phyloP scores from a whole-genome alignment of 257 asterid species.

The Nicotiana otophora region DNA sequence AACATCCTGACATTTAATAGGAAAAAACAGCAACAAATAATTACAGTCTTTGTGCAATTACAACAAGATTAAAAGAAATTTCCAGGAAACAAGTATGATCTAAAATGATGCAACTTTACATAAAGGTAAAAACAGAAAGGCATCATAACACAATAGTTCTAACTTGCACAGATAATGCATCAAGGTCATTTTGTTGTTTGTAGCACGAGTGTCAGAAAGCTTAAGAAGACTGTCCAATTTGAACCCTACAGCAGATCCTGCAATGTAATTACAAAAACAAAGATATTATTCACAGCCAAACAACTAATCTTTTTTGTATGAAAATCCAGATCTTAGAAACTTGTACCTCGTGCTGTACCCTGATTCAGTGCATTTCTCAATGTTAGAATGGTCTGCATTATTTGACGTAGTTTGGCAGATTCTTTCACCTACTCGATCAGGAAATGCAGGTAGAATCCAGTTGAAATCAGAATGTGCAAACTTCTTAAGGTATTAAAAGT shows the following conservation, averaged over 20 bases:
- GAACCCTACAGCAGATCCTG: constrained; percentile 98
- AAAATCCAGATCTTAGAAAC: constrained; percentile 9
- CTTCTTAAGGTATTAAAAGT: constrained; percentile 12
- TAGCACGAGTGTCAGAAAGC: constrained; percentile 97
- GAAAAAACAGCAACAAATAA: too few species aligned
- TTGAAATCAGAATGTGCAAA: constrained; percentile 14
- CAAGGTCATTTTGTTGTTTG: constrained; percentile 92
- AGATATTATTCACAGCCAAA: constrained; percentile 10
- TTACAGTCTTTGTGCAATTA: too few species aligned
- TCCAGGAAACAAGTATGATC: too few species aligned
- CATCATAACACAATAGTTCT: constrained; percentile 15
- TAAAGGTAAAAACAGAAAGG: constrained; percentile 7
- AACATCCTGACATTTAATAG: too few species aligned
- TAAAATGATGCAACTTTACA: neutral
- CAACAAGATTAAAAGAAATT: too few species aligned
- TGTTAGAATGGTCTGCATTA: constrained; percentile 95
- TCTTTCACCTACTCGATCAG: constrained; percentile 66
- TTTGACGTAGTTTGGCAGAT: constrained; percentile 74
- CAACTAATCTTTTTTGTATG: neutral
- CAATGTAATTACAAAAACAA: constrained; percentile 16
- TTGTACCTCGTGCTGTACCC: constrained; percentile 94
- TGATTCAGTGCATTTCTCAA: constrained; percentile 96
- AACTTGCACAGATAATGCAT: constrained; percentile 99
- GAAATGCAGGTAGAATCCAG: constrained; percentile 19
- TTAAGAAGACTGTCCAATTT: constrained; percentile 97